Base-by-base conservation (phyloP, 108 stramenopile genomes). In the Conticribra guillardii region DNA sequence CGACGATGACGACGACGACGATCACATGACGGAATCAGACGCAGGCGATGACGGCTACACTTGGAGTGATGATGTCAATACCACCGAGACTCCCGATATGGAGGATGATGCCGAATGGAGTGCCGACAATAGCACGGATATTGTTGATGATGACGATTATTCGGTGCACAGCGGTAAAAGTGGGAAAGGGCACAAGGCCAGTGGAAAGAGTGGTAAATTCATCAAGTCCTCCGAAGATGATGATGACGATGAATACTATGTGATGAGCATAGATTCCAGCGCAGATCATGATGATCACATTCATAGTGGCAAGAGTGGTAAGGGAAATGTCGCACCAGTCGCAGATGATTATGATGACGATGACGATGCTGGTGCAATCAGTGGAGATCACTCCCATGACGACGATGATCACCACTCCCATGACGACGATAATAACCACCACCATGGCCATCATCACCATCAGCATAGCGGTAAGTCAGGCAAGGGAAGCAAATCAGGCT, bases 251-350 rank as follows among this genome's bases (percentile, higher is more conserved):
- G 47, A 37, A 9, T 26, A 63, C 21, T 48, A 23, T 17, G 30
- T 17, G 31, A 23, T 2, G 30, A 31, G 3, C 1, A 57, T 14
- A 14, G 33, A 33, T 33, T n/a, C n/a, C n/a, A n/a, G n/a, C n/a
- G n/a, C n/a, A 31, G 44, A 11, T 14, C 21, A 60, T 30, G 41
- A 45, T 46, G 44, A 60, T 46, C 18, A 32, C 16, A 26, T 16
- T 32, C 31, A 30, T 2, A 29, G 24, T 22, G 37, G 34, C 0
- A 60, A 60, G 22, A 60, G 59, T 60, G 41, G 59, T 30, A 60
- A 60, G 37, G 59, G 41, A 44, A n/a, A n/a, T n/a, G n/a, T n/a
- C n/a, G n/a, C 37, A 41, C 37, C 37, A 41, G 8, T 11, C 37
- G 11, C 5, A 5, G 37, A 41, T 41, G 37, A 41, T 9, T 5